A percentile compares a stretch with the other conserved stretches of the same genome.
phyloP scores from a whole-genome alignment of 2,329 filamentous ascomycete species.

The Hypomyces rosellus region DNA sequence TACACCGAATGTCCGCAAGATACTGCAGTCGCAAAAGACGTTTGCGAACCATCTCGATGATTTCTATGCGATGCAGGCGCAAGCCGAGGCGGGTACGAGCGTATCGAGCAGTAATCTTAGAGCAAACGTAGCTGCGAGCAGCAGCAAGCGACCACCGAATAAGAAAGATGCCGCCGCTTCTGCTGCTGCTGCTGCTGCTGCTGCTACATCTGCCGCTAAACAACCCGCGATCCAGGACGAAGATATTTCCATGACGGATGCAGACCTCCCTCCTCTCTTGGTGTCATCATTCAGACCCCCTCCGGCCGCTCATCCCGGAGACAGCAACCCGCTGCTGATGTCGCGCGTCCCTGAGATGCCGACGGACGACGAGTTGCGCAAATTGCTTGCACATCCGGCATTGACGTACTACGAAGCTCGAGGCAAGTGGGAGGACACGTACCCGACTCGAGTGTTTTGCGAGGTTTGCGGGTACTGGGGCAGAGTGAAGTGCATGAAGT shows the following conservation, averaged over 20 bases:
- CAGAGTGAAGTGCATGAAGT: slow-evolving; percentile 67
- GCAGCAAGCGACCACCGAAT: slow-evolving; percentile 22
- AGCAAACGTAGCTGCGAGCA: slow-evolving; percentile 23
- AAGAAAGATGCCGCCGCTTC: slow-evolving; percentile 21
- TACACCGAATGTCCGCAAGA: slow-evolving; percentile 66
- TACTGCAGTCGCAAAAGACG: slow-evolving; percentile 73
- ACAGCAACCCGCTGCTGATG: slow-evolving; percentile 52
- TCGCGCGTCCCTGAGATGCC: slow-evolving; percentile 54
- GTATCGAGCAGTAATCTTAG: slow-evolving; percentile 17
- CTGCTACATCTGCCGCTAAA: slow-evolving; percentile 14
- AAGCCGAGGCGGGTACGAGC: slow-evolving; percentile 32
- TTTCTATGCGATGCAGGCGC: slow-evolving; percentile 59
- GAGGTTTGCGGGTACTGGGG: slow-evolving; percentile 81
- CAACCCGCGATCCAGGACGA: slow-evolving; percentile 14
- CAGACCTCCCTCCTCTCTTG: slow-evolving; percentile 23
- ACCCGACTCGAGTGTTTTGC: slow-evolving; percentile 62
- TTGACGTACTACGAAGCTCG: slow-evolving; percentile 61
- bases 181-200: slow-evolving; percentile 5
- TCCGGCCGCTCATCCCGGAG: slow-evolving; percentile 38
- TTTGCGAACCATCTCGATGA: slow-evolving; percentile 80
- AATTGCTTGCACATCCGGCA: slow-evolving; percentile 57
- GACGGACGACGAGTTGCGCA: slow-evolving; percentile 55
- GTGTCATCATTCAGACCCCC: slow-evolving; percentile 26
- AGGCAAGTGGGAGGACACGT: slow-evolving; percentile 39
- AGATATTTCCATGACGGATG: slow-evolving; percentile 24